Conservation (phyloP, 1,284 basidiomycete species). For the Irpex rosettiformis region DNA sequence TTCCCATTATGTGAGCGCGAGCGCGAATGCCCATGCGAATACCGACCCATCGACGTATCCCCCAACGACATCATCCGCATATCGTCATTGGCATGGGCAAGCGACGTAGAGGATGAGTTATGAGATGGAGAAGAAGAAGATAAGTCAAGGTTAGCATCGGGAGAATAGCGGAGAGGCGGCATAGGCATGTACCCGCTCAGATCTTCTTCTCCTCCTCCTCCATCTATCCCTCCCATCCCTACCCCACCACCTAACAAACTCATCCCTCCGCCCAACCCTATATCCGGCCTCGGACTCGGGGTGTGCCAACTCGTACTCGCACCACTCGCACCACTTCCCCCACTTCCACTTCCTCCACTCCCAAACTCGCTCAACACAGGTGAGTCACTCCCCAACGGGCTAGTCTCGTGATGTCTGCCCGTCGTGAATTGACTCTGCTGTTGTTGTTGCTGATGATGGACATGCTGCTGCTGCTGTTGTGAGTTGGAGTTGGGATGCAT, state of each 20-base stretch:
- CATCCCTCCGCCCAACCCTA: not conserved
- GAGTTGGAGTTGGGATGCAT: not conserved
- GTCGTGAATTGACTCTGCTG: not conserved
- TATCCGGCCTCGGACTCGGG: not conserved
- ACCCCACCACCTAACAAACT: not conserved
- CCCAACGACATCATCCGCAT: not conserved
- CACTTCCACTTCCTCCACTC: not conserved
- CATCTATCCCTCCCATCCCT: not conserved
- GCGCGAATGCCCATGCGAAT: not conserved
- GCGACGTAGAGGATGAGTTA: not conserved
- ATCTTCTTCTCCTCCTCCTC: conserved; percentile 10
- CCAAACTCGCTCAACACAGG: not conserved
- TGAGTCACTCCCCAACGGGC: not conserved
- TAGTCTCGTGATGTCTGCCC: not conserved
- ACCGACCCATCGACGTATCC: not conserved
- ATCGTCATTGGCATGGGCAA: not conserved
- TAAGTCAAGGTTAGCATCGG: not conserved
- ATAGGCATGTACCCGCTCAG: conserved; percentile 14
- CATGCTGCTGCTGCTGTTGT: not conserved
- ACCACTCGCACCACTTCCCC: conserved; percentile 4
- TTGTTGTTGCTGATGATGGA: not conserved
- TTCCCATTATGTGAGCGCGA: not conserved
- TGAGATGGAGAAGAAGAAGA: not conserved
- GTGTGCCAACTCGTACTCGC: conserved; percentile 10
- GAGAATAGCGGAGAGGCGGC: conserved; percentile 6